Evolutionary conservation across 208 protist genomes (phyloP).

Genomic region (Vickermania ingenoplastis): DNA sequence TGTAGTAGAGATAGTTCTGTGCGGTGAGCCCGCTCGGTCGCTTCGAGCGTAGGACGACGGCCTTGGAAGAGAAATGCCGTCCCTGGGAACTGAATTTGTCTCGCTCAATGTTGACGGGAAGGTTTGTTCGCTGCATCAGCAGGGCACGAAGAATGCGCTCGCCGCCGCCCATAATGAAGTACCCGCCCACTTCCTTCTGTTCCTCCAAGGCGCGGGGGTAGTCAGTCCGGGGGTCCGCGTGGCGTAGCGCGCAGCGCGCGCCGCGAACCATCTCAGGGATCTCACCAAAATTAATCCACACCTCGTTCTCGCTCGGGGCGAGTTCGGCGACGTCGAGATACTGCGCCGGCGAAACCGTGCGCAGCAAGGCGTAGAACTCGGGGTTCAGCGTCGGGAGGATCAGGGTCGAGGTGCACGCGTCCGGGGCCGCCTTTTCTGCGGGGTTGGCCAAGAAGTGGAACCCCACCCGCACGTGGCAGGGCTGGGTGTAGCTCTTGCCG

Average conservation of each 20-base stretch:
- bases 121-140: slow-evolving; percentile 92
- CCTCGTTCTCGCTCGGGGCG: slow-evolving; percentile 67
- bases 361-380: slow-evolving; percentile 62
- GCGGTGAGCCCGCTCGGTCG: slow-evolving; percentile 85
- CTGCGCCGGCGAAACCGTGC: slow-evolving; percentile 30
- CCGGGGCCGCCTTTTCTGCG: not conserved
- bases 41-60: slow-evolving; percentile 92
- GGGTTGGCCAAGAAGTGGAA: slow-evolving; percentile 46
- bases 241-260: slow-evolving; percentile 64
- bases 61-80: slow-evolving; percentile 91
- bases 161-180: slow-evolving; percentile 98
- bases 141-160: slow-evolving; percentile 97
- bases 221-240: slow-evolving; percentile 48
- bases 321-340: slow-evolving; percentile 50
- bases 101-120: slow-evolving; percentile 89
- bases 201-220: slow-evolving; percentile 87
- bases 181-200: slow-evolving; percentile 96
- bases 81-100: slow-evolving; percentile 89
- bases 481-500: slow-evolving; percentile 74
- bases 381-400: slow-evolving; percentile 36
- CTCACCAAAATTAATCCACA: slow-evolving; percentile 65
- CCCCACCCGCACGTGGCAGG: slow-evolving; percentile 71
- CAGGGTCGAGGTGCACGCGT: not conserved
- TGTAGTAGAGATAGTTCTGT: slow-evolving; percentile 97
- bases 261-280: slow-evolving; percentile 85